Conservation (phyloP, 2,329 filamentous ascomycete genomes). For the Lecanicillium sp. region DNA sequence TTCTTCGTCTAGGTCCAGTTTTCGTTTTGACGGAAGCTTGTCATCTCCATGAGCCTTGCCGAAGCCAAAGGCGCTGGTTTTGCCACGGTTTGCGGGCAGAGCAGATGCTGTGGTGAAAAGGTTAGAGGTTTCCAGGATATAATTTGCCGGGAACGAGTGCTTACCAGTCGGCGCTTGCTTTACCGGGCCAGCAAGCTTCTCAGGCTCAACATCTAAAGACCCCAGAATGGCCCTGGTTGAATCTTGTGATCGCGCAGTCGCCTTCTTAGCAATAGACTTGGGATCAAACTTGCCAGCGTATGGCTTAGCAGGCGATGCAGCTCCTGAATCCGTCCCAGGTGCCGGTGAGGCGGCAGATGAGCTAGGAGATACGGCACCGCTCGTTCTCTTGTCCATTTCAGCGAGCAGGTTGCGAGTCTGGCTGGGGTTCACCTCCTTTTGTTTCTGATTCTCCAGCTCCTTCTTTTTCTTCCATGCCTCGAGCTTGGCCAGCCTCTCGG, state of each 20-base stretch:
- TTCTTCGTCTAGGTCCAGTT: slow-evolving; percentile 80
- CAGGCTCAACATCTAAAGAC: slow-evolving; percentile 31
- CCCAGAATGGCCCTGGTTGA: slow-evolving; percentile 42
- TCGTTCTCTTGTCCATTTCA: slow-evolving; percentile 65
- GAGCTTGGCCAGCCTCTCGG: slow-evolving; percentile 70
- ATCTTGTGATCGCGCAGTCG: slow-evolving; percentile 49
- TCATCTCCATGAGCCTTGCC: slow-evolving; percentile 58
- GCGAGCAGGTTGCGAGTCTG: slow-evolving; percentile 60
- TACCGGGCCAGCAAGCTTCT: slow-evolving; percentile 21
- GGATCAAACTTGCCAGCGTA: slow-evolving; percentile 80
- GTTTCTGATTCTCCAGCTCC: slow-evolving; percentile 65
- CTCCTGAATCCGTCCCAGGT: slow-evolving; percentile 31
- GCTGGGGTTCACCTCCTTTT: slow-evolving; percentile 57
- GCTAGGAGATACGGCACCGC: slow-evolving; percentile 28
- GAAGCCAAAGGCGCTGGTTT: slow-evolving; percentile 79
- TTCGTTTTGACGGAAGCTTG: slow-evolving; percentile 61
- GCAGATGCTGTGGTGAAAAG: slow-evolving; percentile 39
- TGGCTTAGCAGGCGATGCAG: slow-evolving; percentile 43
- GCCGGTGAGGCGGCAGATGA: slow-evolving; percentile 43
- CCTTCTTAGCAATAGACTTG: slow-evolving; percentile 77
- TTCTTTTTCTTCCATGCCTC: slow-evolving; percentile 92
- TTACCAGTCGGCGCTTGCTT: slow-evolving; percentile 29
- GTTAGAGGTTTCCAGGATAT: too few relatives aligned
- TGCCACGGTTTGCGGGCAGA: slow-evolving; percentile 59
- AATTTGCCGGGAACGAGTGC: too few relatives aligned